Evolutionary conservation across 805 yeast genomes (phyloP).

Genomic region (Yarrowia keelungensis): DNA sequence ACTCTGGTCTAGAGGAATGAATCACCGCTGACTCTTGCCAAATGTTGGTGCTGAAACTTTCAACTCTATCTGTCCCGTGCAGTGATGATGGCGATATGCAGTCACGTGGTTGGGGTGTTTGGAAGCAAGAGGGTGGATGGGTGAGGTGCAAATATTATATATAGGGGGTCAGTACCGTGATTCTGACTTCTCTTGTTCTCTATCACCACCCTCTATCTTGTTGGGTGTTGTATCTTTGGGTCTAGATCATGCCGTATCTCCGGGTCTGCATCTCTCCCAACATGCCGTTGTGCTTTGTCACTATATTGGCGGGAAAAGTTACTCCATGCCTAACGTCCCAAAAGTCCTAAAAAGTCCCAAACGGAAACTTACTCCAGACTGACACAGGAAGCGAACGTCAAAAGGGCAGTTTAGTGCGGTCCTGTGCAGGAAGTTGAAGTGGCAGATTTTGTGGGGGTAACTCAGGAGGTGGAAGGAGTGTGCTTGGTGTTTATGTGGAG

Average conservation of each 20-base stretch:
- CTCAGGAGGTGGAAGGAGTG: not conserved
- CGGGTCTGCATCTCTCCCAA: slow-evolving; percentile 12
- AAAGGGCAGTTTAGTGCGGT: slow-evolving; percentile 31
- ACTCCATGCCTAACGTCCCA: not conserved
- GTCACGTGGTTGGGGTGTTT: slow-evolving; percentile 16
- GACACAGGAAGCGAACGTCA: not conserved
- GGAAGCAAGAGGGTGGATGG: not conserved
- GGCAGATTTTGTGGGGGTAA: too few species aligned
- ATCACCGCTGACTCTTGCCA: slow-evolving; percentile 30
- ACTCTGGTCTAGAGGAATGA: not conserved
- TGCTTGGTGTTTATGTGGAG: not conserved
- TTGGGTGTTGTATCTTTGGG: too few species aligned
- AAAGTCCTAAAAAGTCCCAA: not conserved
- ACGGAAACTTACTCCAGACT: slow-evolving; percentile 7
- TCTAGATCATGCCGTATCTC: slow-evolving; percentile 5
- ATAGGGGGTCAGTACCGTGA: too few species aligned
- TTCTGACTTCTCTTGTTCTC: too few species aligned
- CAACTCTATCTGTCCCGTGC: slow-evolving; percentile 26
- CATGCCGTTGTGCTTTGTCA: not conserved
- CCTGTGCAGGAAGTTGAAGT: not conserved
- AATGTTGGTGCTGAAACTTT: slow-evolving; percentile 28
- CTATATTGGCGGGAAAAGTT: slow-evolving; percentile 10
- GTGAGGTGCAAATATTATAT: too few species aligned
- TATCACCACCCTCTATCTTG: too few species aligned
- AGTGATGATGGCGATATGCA: slow-evolving; percentile 7